Base-by-base conservation (phyloP, 176 grass and related monocot genomes). In the Avena eriantha region DNA sequence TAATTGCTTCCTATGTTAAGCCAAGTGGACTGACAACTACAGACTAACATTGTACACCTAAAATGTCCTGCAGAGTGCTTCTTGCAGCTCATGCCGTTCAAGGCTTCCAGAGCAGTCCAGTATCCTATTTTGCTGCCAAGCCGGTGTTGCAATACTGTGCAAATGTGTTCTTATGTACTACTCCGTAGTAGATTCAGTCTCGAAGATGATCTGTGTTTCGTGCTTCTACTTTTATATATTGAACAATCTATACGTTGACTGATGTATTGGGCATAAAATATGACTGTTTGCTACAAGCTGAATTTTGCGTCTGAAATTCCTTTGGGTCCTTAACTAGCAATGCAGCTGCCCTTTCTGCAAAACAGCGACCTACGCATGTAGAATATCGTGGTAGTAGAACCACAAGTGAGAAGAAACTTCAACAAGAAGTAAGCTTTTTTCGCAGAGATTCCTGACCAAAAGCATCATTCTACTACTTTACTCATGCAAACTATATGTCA, bases 291-390 rank as follows among this genome's bases (percentile, higher is more conserved):
- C 29, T 29, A 29, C 29, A 29, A 29, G 29, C 29, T 29, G 29
- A 29, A 29, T 29, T 29, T 29, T 29, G 29, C 29, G 29, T 60
- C 46, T 36, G 17, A 39, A 76, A 81, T 21, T 7, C 35, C 84
- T 46, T 1, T n/a, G 76, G 59, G 39, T 48, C 82, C 91, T 89
- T 95, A 82, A 89, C 60, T 65, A 73, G 61, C 23, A 26, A 67
- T 53, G 66, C 73, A 95, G 93, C 56, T 98, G 95, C 49, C 93
- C 95, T 65, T 98, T 98, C 80, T 94, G 90, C 83, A 98, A 98
- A 88, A 88, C 68, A 66, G 47, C 83, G 63, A 69, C 24, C 19
- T 98, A 90, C 7, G 91, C 87, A n/a, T 56, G 94, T 94, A 60
- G 86, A 93, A 69, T 97, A 97, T 53, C 57, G 43, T 7, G 83